A percentile compares a stretch with the other conserved stretches of the same genome.
These are phyloP conservation scores for Tolypocladium album DNA, from an alignment of 2,329 filamentous ascomycete species.

Conservation along the genomic window DNA sequence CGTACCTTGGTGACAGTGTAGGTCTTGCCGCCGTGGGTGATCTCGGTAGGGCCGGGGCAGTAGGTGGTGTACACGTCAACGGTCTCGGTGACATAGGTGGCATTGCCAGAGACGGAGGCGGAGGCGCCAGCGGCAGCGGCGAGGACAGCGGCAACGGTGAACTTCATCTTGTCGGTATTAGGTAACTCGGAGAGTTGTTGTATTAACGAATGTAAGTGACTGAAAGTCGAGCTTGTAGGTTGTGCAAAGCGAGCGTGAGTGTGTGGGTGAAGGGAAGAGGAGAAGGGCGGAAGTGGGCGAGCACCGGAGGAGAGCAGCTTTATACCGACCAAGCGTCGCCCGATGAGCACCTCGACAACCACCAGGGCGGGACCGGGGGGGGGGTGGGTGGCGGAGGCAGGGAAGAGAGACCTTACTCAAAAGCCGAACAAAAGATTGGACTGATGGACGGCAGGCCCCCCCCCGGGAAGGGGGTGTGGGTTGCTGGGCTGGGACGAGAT, in stretches of 20 bases:
- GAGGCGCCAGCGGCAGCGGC: conserved; percentile 41
- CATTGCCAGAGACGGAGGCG: conserved; percentile 29
- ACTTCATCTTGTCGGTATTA: conserved; percentile 55
- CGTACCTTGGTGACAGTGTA: conserved; percentile 61
- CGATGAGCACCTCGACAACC: not conserved
- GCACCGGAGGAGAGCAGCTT: conserved; percentile 31
- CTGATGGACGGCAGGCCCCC: not conserved
- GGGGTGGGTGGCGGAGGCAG: not conserved
- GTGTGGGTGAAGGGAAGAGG: conserved; percentile 38
- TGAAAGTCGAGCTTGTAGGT: conserved; percentile 34
- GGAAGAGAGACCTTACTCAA: not conserved
- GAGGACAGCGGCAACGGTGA: conserved; percentile 41
- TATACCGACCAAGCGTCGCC: conserved; percentile 25
- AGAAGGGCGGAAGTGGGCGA: conserved; percentile 15
- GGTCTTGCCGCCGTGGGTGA: conserved; percentile 54
- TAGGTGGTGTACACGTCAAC: conserved; percentile 58
- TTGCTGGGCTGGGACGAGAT: not conserved
- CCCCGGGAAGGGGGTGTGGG: not conserved
- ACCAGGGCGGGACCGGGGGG: conserved; percentile 3
- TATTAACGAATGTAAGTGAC: conserved; percentile 49
- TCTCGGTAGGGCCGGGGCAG: conserved; percentile 57
- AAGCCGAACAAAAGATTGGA: not conserved
- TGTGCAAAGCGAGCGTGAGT: conserved; percentile 29
- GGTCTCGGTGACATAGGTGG: conserved; percentile 52
- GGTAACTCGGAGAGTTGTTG: conserved; percentile 22